Base-by-base conservation (phyloP, 192 early-diverging fungal species). In the Piromyces finnis region DNA sequence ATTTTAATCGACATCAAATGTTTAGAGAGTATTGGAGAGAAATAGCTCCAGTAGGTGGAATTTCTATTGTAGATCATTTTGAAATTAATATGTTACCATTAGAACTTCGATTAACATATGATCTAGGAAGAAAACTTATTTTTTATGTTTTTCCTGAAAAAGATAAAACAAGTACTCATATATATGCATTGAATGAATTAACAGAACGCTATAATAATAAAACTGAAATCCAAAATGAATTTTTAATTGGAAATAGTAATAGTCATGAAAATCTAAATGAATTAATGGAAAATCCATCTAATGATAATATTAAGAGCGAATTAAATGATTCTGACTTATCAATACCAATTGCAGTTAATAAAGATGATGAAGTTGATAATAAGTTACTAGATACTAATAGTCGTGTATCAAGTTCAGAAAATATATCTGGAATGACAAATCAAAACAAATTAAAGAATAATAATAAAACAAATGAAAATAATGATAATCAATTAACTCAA, bases 1-100 rank as follows among this genome's bases (percentile, higher is more conserved):
- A 68, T 68, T 68, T 68, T n/a, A 87, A 89, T 37, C 86, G 91
- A 15, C 91, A 97, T 77, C 96, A 95, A 84, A 96, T 96, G 94
- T 83, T 98, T 4, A 88, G 95, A 29, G 91, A 94, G 18, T 92
- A 92, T 82, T 92, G 93, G 89, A 59, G 86, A 18, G 89, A 94
- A 35, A 85, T 95, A 78, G 94, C 95, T 3, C 94, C 96, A 0
- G 95, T 98, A 0, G 96, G 92, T 29, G 96, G 96, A n/a, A 98
- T 98, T 80, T 87, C 89, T 35, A 93, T 98, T 22, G 91, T 98
- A 41, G 94, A 96, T 80, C 93, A 95, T 37, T 91, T 98, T 82
- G 96, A 97, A 84, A 87, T 97, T 51, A 92, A 95, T 80, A 85
- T 98, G 80, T 91, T 88, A 78, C 96, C 96, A 0, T 82, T 96